Base-by-base conservation (phyloP, 192 early-diverging fungal genomes). In the Backusella mclennaniae region DNA sequence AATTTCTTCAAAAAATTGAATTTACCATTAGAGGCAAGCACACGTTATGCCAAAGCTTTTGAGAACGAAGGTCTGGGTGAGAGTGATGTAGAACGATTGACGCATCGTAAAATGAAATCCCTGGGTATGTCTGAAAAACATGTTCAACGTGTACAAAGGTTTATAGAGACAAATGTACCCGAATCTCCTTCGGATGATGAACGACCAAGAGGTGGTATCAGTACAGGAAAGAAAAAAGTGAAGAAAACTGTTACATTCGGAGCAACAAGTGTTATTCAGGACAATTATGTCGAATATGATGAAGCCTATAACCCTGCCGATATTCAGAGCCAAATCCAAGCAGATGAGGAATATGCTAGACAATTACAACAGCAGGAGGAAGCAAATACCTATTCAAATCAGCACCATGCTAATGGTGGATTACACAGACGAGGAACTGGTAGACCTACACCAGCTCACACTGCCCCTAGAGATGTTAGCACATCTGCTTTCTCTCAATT, bases 101-200 rank as follows among this genome's bases (percentile, higher is more conserved):
- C 90, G 72, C 83, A 89, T 69, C 89, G 93, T n/a, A 81, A 89
- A 0, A 87, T 98, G 77, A 86, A 91, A 59, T 80, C 84, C 14
- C 87, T 98, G 49, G 94, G 95, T n/a, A 89, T 98, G 38, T 88
- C 90, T 66, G 94, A 95, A 59, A 91, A 87, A 0, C 95, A 99
- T 82, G 92, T 97, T 39, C 87, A 93, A 73, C 85, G 92, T 36
- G 87, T 99, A 26, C 85, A 90, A 41, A 89, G 93, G 46, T 83
- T 85, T 46, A 81, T 87, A 74, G 89, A 79, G 63, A 77, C 85
- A 77, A 75, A 92, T 81, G 19, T 83, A 69, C 73, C 86, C 35
- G 77, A 87, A 74, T 36, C 86, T 81, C 76, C 81, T 76, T 72
- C 89, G 78, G 66, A 82, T 78, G 78, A 85, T 67, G 73, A 75